phyloP scores from a whole-genome alignment of 257 asterid species.

The Nemophila menziesii region DNA sequence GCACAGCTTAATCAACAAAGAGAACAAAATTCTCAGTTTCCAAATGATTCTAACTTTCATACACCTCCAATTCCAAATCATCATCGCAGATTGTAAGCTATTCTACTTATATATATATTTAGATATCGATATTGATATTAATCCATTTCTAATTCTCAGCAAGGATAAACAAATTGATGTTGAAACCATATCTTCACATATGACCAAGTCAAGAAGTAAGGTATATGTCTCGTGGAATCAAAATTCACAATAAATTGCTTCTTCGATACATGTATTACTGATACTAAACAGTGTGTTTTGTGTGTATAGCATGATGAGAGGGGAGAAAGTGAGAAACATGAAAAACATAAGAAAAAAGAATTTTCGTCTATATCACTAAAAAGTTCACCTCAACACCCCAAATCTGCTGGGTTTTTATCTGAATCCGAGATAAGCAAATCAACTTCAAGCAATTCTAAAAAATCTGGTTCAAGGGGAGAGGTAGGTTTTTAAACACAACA shows the following conservation, averaged over 20 bases:
- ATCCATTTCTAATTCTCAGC: conserved; percentile 23
- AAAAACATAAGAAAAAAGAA: conserved; percentile 35
- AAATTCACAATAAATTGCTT: too few relatives aligned
- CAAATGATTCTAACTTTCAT: conserved; percentile 8
- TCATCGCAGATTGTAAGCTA: conserved; percentile 37
- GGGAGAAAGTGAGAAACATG: conserved; percentile 31
- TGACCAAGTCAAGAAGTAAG: conserved; percentile 46
- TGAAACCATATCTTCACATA: conserved; percentile 24
- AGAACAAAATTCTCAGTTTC: conserved; percentile 43
- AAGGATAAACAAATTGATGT: conserved; percentile 36
- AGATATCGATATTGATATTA: not conserved
- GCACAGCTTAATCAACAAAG: conserved; percentile 49
- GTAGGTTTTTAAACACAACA: conserved; percentile 19
- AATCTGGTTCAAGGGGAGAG: conserved; percentile 53
- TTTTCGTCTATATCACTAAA: conserved; percentile 12
- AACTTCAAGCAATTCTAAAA: conserved; percentile 26
- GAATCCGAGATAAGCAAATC: conserved; percentile 18
- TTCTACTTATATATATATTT: too few relatives aligned
- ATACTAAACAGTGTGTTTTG: not conserved
- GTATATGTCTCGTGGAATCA: conserved; percentile 27
- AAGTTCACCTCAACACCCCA: conserved; percentile 19
- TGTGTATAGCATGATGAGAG: conserved; percentile 23
- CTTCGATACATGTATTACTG: not conserved
- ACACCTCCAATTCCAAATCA: conserved; percentile 1
- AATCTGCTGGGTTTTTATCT: conserved; percentile 13